Conservation (phyloP, 495 filamentous ascomycete species). For the Podospora anserina region DNA sequence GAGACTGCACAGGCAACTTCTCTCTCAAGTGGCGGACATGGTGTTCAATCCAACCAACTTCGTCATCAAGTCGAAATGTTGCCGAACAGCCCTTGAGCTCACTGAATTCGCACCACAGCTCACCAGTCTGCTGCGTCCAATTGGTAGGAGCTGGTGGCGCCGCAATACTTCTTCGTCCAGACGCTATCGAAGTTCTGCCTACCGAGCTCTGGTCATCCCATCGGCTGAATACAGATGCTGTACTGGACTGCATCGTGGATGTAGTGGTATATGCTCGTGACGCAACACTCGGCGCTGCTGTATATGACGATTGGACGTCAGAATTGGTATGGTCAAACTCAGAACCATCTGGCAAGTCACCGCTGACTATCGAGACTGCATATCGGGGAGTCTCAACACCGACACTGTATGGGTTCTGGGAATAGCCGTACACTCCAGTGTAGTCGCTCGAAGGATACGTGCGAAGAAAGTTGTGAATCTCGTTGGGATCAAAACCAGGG, state of each 20-base stretch:
- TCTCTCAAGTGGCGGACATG: constrained; percentile 33
- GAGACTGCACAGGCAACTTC: constrained; percentile 32
- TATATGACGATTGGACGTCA: constrained; percentile 1
- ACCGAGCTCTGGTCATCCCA: constrained; percentile 7
- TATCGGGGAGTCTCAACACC: neutral
- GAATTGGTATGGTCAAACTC: neutral
- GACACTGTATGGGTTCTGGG: too few species aligned
- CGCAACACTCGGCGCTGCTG: neutral
- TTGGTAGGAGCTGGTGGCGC: neutral
- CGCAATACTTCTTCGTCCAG: neutral
- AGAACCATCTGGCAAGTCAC: neutral
- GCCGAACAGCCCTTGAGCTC: constrained; percentile 26
- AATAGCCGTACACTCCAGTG: neutral
- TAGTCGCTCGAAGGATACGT: neutral
- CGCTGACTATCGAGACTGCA: neutral
- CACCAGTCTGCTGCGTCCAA: neutral
- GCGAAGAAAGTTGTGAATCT: constrained; percentile 9
- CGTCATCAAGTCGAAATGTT: constrained; percentile 36
- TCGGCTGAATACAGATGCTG: constrained; percentile 16
- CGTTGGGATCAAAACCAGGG: constrained; percentile 4
- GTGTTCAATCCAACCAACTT: constrained; percentile 45
- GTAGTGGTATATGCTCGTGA: neutral
- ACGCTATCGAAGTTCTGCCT: constrained; percentile 7
- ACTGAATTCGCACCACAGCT: constrained; percentile 44
- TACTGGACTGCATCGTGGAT: constrained; percentile 11